Base-by-base conservation (phyloP, 2,329 filamentous ascomycete genomes). In the Botrytis fabae region DNA sequence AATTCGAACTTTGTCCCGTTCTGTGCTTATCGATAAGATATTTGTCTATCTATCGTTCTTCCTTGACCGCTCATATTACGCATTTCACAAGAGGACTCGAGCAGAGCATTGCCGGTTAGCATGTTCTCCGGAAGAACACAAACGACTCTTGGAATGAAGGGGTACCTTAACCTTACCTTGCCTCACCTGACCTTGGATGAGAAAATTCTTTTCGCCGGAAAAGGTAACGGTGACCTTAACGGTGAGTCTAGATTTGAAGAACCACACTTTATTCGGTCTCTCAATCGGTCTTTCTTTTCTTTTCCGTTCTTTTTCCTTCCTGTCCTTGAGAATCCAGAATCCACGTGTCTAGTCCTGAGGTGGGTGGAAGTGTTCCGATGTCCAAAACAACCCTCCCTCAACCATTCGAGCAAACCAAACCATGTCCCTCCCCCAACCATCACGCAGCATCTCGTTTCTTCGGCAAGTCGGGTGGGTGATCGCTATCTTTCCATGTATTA, bases 11-110 rank as follows among this genome's bases (percentile, higher is more conserved):
- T 28, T 54, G 51, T 28, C n/a, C 12, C n/a, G 28, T 28, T 54
- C n/a, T n/a, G 12, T 25, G 51, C 44, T 72, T 72, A 72, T 72
- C 70, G 70, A 72, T 68, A 72, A 72, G 70, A 25, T 38, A 60
- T 51, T 51, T 22, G n/a, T 32, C 25, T 44, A 46, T 60, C 25
- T 28, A 12, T 18, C 40, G 44, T 35, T 35, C 35, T 71, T 57
- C 16, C 22, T 65, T 71, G 60, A 71, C 70, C 70, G 60, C 70
- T 71, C 70, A 46, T 57, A 65, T 54, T 57, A 54, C 42, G 60
- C 61, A 54, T 46, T 51, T 32, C 32, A n/a, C n/a, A 1, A 71
- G 12, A 40, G 32, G 59, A 54, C 40, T 68, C 64, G 35, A 40
- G 42, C 42, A 60, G 35, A 40, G 42, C 42, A 46, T 61, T 28